Base-by-base conservation (phyloP, 2,329 filamentous ascomycete genomes). In the Xylaria digitata region DNA sequence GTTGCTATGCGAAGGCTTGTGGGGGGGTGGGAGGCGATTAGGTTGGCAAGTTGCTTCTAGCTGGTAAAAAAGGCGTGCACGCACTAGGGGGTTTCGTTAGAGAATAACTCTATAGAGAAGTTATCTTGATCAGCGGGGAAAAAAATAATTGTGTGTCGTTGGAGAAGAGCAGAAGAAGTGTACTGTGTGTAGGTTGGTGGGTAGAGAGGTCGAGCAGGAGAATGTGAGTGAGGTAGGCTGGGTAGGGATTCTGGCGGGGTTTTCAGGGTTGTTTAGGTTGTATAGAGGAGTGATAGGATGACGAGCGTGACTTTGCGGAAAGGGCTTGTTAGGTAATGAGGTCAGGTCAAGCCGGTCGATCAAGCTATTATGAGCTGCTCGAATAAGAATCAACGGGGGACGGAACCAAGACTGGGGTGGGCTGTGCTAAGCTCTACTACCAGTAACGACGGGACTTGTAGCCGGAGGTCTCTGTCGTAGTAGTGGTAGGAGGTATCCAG, bases 291-390 rank as follows among this genome's bases (percentile, higher is more conserved):
- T 73, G 74, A 73, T 73, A 70, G 73, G 74, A 76, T 75, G 74
- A 75, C 74, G 74, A 76, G 73, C 74, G 74, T 76, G 74, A 76
- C 74, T 74, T 65, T 75, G 73, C 75, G 73, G 74, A 73, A 75
- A 75, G 61, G 68, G 68, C 65, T 71, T 71, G 74, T 75, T 73
- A 75, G 71, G 74, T 76, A 73, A 72, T 72, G 66, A 72, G 71
- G 70, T 69, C 52, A 70, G 59, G 68, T 70, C 53, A 70, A 61
- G 67, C 62, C 65, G 55, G 68, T 55, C 59, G 71, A 71, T 71
- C 73, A 73, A 71, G 69, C 68, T 69, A 63, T 67, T 67, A 63
- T 61, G 64, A 70, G 61, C 63, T 67, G 58, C 63, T 56, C 66
- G 63, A 66, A 68, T 64, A 50, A 68, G 65, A 70, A 61, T 70